A percentile compares a stretch with the other conserved stretches of the same genome.
Evolutionary conservation across 306 rosid genomes (phyloP).

Genomic region (Elaeagnus macrophylla): DNA sequence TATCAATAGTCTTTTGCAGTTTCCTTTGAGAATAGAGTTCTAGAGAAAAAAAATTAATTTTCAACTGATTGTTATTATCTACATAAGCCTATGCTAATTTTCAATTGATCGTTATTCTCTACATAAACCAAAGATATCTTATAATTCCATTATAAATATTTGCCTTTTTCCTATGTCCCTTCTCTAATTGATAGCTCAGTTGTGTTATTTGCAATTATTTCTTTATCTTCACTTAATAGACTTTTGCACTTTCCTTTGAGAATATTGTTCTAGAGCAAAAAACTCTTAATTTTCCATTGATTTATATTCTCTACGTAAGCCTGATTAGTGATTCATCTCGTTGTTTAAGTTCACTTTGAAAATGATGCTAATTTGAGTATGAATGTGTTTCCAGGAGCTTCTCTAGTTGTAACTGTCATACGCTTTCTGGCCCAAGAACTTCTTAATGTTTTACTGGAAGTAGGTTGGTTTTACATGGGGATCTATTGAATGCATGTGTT

Average conservation of each 20-base stretch:
- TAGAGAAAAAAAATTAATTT: background rate
- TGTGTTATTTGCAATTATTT: too few relatives aligned
- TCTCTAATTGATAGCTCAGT: too few relatives aligned
- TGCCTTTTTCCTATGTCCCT: too few relatives aligned
- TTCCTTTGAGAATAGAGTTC: background rate
- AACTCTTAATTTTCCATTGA: too few relatives aligned
- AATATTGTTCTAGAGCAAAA: too few relatives aligned
- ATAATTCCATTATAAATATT: too few relatives aligned
- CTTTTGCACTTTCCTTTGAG: too few relatives aligned
- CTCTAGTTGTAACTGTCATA: constrained; percentile 75
- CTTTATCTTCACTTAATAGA: too few relatives aligned
- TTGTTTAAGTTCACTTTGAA: constrained; percentile 9
- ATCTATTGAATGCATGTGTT: background rate
- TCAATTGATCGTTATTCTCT: too few relatives aligned
- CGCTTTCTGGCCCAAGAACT: constrained; percentile 48
- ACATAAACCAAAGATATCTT: too few relatives aligned
- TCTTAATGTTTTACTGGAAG: background rate
- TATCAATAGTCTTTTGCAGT: background rate
- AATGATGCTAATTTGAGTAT: constrained; percentile 17
- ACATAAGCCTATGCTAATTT: too few relatives aligned
- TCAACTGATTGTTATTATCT: background rate
- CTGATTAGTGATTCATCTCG: constrained; percentile 6
- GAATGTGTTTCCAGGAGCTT: constrained; percentile 47
- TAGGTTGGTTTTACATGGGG: background rate
- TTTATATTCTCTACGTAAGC: too few relatives aligned